phyloP scores from a whole-genome alignment of 169 alveolate species.

The Plasmodium sp. region DNA sequence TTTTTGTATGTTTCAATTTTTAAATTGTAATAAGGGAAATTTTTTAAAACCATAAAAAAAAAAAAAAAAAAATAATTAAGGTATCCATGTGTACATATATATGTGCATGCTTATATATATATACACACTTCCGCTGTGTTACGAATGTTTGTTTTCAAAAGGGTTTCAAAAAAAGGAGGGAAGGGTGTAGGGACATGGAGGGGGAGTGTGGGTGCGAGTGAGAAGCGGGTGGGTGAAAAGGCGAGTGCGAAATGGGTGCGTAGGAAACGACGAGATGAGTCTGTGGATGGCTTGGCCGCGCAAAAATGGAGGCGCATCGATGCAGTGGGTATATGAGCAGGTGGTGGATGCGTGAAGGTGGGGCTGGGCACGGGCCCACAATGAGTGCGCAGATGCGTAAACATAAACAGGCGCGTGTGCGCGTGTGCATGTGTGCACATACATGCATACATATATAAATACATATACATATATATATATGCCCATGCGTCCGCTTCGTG shows the following conservation, averaged over 20 bases:
- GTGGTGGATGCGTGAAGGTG: not conserved
- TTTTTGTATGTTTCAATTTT: conserved; percentile 15
- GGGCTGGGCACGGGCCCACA: not conserved
- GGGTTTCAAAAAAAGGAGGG: conserved; percentile 12
- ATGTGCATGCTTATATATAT: not conserved
- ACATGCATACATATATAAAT: not conserved
- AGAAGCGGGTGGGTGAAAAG: not conserved
- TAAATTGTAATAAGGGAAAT: conserved; percentile 31
- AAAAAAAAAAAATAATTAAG: not conserved
- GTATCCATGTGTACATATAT: conserved; percentile 5
- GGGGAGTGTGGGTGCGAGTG: not conserved
- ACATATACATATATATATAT: not conserved
- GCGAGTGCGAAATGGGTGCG: not conserved
- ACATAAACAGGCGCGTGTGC: not conserved
- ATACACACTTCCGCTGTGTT: conserved; percentile 15
- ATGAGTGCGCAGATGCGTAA: not conserved
- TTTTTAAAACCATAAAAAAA: conserved; percentile 38
- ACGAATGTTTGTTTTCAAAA: conserved; percentile 41
- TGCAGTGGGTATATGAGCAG: not conserved
- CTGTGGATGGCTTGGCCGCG: not conserved
- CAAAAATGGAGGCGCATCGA: not conserved
- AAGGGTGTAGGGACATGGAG: not conserved
- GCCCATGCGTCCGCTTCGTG: not conserved
- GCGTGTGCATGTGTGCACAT: not conserved
- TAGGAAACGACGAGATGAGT: not conserved